Conservation (phyloP, 768 basidiomycete genomes). For the Russula lepida region DNA sequence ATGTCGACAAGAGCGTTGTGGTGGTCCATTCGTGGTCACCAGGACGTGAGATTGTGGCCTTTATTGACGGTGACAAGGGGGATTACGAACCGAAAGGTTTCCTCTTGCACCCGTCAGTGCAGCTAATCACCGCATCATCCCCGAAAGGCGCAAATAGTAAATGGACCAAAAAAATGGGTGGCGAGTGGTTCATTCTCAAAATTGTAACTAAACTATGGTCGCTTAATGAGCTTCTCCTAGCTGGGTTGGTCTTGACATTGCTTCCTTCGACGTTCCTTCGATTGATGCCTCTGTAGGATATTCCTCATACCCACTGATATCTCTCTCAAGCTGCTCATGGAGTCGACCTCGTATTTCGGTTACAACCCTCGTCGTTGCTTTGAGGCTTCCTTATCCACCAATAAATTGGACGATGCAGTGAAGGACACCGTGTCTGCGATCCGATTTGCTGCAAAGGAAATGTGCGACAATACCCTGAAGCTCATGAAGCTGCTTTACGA, state of each 20-base stretch:
- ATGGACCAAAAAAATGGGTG: neutral
- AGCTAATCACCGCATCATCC: neutral
- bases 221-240: neutral
- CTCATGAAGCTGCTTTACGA: accelerated
- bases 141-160: neutral
- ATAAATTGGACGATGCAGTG: neutral
- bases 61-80: neutral
- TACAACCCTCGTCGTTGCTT: neutral
- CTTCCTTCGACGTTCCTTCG: neutral
- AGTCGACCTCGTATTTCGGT: neutral
- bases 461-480: neutral
- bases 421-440: neutral
- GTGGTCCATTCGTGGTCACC: neutral
- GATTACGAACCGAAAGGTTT: neutral
- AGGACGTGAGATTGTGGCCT: neutral
- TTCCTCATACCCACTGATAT: neutral
- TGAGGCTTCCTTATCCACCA: neutral
- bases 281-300: neutral
- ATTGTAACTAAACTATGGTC: neutral
- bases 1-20: neutral
- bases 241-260: neutral
- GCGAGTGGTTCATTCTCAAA: neutral
- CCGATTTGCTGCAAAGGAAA: neutral
- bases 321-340: neutral
- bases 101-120: neutral